These are phyloP conservation scores for Brassica balearica DNA, from an alignment of 441 rosid species.

Conservation along the genomic window DNA sequence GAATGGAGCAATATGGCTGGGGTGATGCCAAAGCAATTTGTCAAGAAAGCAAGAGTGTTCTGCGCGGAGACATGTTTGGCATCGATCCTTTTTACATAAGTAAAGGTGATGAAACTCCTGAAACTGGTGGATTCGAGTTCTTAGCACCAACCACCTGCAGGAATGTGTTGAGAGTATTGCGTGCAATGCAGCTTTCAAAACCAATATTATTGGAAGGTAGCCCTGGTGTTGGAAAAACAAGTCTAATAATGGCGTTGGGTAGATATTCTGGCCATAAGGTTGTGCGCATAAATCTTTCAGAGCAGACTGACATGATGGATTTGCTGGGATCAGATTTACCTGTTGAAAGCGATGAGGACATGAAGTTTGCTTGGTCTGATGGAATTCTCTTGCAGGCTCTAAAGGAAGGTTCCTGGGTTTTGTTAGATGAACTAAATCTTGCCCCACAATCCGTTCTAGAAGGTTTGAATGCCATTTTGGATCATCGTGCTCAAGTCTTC, in stretches of 20 bases:
- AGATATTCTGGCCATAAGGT: conserved; percentile 97
- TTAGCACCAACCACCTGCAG: conserved; percentile 88
- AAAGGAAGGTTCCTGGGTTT: conserved; percentile 98
- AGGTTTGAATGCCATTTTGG: conserved; percentile 98
- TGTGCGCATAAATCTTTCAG: conserved; percentile 96
- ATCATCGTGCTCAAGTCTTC: conserved; percentile 97
- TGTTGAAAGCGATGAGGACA: conserved; percentile 83
- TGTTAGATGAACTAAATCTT: conserved; percentile 98
- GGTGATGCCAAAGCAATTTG: conserved; percentile 56
- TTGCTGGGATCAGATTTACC: conserved; percentile 98
- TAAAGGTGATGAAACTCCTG: conserved; percentile 68
- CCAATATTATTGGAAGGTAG: conserved; percentile 98
- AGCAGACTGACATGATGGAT: conserved; percentile 99
- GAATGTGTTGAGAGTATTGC: conserved; percentile 88
- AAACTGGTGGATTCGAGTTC: conserved; percentile 81
- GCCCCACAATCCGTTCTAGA: conserved; percentile 99
- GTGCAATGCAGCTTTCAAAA: conserved; percentile 97
- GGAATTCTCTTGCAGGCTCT: conserved; percentile 98
- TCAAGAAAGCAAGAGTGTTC: conserved; percentile 55
- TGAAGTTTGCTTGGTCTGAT: conserved; percentile 99
- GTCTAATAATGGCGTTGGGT: conserved; percentile 89
- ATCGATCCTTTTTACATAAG: conserved; percentile 83
- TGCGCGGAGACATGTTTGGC: conserved; percentile 65
- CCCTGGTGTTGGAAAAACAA: conserved; percentile 99
- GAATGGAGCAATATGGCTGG: conserved; percentile 86